Conservation (phyloP, 2,329 filamentous ascomycete genomes). For the Knufia fluminis region DNA sequence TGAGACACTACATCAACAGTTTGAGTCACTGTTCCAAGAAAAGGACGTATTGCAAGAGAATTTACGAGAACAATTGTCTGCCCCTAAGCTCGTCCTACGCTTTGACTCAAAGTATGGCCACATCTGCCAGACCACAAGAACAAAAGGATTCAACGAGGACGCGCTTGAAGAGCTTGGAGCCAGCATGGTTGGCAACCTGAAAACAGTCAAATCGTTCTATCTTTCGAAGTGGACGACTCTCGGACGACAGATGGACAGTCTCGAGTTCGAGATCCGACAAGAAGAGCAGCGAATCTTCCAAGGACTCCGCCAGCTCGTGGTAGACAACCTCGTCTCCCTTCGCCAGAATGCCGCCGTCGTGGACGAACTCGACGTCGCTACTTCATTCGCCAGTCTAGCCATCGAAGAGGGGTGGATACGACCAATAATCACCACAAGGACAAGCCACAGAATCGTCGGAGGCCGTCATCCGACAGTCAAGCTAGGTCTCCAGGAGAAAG, state of each 20-base stretch:
- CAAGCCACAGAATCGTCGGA: slow-evolving; percentile 65
- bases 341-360: slow-evolving; percentile 84
- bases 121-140: slow-evolving; percentile 69
- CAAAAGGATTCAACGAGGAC: slow-evolving; percentile 50
- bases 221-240: slow-evolving; percentile 74
- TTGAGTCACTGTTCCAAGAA: slow-evolving; percentile 51
- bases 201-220: slow-evolving; percentile 76
- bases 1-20: slow-evolving; percentile 55
- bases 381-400: slow-evolving; percentile 74
- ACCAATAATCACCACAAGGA: slow-evolving; percentile 58
- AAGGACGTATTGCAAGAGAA: slow-evolving; percentile 52
- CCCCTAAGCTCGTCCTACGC: slow-evolving; percentile 62
- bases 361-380: slow-evolving; percentile 85
- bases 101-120: slow-evolving; percentile 85
- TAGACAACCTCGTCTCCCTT: slow-evolving; percentile 73
- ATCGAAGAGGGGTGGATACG: slow-evolving; percentile 63
- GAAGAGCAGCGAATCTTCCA: slow-evolving; percentile 79
- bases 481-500: slow-evolving; percentile 66
- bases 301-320: slow-evolving; percentile 62
- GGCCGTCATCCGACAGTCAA: slow-evolving; percentile 92
- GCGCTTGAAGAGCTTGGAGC: slow-evolving; percentile 35
- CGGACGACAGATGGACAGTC: slow-evolving; percentile 68
- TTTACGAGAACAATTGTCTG: slow-evolving; percentile 53
- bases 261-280: slow-evolving; percentile 64
- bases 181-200: slow-evolving; percentile 65